Evolutionary conservation across 148 eudicot genomes (phyloP).

Genomic region (Salicornia ramosissima): DNA sequence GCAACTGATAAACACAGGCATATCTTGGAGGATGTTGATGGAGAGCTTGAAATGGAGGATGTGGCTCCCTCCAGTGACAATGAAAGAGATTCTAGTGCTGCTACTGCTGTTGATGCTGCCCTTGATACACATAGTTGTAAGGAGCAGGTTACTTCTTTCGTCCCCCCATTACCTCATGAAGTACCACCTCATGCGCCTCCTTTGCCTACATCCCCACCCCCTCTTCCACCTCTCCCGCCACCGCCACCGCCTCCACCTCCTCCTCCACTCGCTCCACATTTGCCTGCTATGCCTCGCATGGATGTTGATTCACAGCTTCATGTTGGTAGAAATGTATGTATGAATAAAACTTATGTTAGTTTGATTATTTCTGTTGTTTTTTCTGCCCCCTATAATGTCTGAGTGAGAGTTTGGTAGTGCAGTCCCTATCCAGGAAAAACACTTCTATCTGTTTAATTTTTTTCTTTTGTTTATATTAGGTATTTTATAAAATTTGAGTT

Average conservation of each 20-base stretch:
- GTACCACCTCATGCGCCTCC: constrained; percentile 54
- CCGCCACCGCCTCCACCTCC: constrained; percentile 39
- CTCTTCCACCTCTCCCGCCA: constrained; percentile 34
- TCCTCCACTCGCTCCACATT: constrained; percentile 31
- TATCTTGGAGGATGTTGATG: constrained; percentile 96
- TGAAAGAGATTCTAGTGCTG: constrained; percentile 31
- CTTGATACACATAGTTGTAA: constrained; percentile 35
- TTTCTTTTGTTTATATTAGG: too few relatives aligned
- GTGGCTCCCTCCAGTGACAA: constrained; percentile 66
- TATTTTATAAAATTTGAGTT: too few relatives aligned
- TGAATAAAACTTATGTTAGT: not conserved
- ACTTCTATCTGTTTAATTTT: too few relatives aligned
- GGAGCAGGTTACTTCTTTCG: constrained; percentile 30
- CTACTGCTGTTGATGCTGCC: constrained; percentile 18
- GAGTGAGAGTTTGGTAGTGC: not conserved
- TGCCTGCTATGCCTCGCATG: constrained; percentile 31
- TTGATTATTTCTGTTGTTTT: not conserved
- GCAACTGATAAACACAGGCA: constrained; percentile 60
- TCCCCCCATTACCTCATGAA: constrained; percentile 53
- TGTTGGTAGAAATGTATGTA: constrained; percentile 43
- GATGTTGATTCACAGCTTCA: constrained; percentile 45
- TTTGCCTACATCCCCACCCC: constrained; percentile 45
- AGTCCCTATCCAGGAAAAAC: too few relatives aligned
- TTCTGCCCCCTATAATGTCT: not conserved
- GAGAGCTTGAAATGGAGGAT: constrained; percentile 99